Conservation (phyloP, 306 rosid species). For the Cucurbita ficifolia region DNA sequence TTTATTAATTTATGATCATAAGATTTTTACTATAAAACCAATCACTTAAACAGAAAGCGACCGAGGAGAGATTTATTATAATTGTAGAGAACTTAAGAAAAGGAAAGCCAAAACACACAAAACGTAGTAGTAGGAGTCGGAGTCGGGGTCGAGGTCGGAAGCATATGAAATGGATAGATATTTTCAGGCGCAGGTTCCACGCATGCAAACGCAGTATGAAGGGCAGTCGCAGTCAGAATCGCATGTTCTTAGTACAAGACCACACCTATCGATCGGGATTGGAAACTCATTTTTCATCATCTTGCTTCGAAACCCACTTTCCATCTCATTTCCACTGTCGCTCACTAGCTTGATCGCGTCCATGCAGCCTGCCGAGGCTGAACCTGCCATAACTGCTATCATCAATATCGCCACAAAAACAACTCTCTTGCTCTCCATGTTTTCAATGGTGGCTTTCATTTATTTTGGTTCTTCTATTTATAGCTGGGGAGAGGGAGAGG, state of each 20-base stretch:
- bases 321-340: background rate
- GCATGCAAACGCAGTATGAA: too few relatives aligned
- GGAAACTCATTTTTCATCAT: background rate
- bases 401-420: background rate
- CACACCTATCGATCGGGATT: background rate
- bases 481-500: background rate
- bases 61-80: too few relatives aligned
- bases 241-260: background rate
- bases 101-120: too few relatives aligned
- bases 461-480: background rate
- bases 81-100: too few relatives aligned
- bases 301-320: background rate
- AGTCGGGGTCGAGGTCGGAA: too few relatives aligned
- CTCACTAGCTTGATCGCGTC: background rate
- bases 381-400: background rate
- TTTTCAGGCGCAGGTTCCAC: too few relatives aligned
- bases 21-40: too few relatives aligned
- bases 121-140: too few relatives aligned
- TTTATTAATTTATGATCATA: too few relatives aligned
- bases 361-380: background rate
- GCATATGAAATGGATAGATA: too few relatives aligned
- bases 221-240: background rate
- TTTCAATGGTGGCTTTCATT: background rate
- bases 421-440: background rate
- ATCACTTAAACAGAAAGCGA: too few relatives aligned